A percentile compares a stretch with the other conserved stretches of the same genome.
phyloP scores from a whole-genome alignment of 1,284 basidiomycete genomes.

The Cryptococcus amylolentus region DNA sequence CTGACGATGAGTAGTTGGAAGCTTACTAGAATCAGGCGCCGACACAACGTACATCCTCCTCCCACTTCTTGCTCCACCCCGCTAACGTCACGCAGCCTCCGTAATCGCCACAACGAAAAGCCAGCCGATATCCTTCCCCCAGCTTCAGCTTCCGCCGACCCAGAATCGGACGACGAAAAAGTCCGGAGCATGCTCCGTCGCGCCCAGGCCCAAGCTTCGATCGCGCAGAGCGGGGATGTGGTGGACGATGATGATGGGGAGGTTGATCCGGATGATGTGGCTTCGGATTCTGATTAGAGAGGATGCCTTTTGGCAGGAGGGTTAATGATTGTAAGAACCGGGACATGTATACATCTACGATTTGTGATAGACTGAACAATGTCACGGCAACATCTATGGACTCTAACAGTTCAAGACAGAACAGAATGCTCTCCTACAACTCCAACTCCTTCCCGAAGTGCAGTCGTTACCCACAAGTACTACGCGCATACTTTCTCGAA shows the following conservation, averaged over 20 bases:
- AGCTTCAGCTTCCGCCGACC: conserved; percentile 23
- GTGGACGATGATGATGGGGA: conserved; percentile 42
- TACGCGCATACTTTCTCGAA: not conserved
- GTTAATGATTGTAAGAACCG: too few relatives aligned
- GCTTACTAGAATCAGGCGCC: conserved; percentile 73
- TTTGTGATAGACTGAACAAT: too few relatives aligned
- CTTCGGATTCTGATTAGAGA: conserved; percentile 39
- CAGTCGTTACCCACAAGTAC: too few relatives aligned
- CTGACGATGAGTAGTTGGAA: conserved; percentile 51
- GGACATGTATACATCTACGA: too few relatives aligned
- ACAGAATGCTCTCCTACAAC: too few relatives aligned
- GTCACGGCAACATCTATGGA: too few relatives aligned
- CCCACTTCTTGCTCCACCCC: not conserved
- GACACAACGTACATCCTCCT: conserved; percentile 58
- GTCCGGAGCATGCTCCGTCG: conserved; percentile 38
- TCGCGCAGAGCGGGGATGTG: conserved; percentile 42
- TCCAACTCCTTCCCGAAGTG: too few relatives aligned
- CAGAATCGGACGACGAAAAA: conserved; percentile 41
- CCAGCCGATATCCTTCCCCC: conserved; percentile 60
- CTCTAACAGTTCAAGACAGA: too few relatives aligned
- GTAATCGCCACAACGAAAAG: conserved; percentile 65
- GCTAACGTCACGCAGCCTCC: conserved; percentile 56
- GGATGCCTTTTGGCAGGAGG: too few relatives aligned
- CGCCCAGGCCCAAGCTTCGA: conserved; percentile 39
- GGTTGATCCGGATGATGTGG: conserved; percentile 45